These are phyloP conservation scores for Cytospora piceicola DNA, from an alignment of 2,329 filamentous ascomycete species.

Conservation along the genomic window DNA sequence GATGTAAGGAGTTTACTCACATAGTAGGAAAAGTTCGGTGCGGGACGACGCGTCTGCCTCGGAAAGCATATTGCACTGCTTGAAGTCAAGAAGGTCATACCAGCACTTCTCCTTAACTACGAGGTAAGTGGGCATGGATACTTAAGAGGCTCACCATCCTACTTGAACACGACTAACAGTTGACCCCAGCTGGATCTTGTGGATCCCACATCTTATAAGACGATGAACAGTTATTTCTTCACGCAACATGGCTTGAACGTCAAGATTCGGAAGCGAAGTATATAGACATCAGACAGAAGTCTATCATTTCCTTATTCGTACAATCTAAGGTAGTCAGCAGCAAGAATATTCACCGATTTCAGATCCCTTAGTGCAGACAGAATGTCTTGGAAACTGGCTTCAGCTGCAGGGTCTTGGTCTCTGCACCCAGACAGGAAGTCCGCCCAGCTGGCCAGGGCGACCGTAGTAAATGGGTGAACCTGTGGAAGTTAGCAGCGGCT, in stretches of 20 bases:
- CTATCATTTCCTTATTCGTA: neutral
- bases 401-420: neutral
- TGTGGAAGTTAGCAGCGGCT: neutral
- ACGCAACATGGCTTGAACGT: neutral
- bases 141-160: neutral
- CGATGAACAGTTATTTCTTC: neutral
- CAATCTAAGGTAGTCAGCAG: conserved; percentile 20
- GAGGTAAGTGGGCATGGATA: neutral
- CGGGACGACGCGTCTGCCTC: conserved; percentile 7
- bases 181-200: neutral
- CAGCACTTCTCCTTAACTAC: conserved; percentile 6
- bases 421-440: neutral
- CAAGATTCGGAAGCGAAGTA: neutral
- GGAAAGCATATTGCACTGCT: conserved; percentile 13
- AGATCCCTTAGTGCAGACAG: conserved; percentile 2
- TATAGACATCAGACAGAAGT: neutral
- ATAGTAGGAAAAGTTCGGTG: conserved; percentile 2
- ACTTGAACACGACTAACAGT: neutral
- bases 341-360: neutral
- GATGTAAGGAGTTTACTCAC: neutral
- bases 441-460: neutral
- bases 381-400: neutral
- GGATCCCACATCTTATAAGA: neutral
- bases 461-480: neutral
- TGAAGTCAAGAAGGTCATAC: conserved; percentile 13